phyloP scores from a whole-genome alignment of 2,329 filamentous ascomycete species.

The Epichloe amarillans region DNA sequence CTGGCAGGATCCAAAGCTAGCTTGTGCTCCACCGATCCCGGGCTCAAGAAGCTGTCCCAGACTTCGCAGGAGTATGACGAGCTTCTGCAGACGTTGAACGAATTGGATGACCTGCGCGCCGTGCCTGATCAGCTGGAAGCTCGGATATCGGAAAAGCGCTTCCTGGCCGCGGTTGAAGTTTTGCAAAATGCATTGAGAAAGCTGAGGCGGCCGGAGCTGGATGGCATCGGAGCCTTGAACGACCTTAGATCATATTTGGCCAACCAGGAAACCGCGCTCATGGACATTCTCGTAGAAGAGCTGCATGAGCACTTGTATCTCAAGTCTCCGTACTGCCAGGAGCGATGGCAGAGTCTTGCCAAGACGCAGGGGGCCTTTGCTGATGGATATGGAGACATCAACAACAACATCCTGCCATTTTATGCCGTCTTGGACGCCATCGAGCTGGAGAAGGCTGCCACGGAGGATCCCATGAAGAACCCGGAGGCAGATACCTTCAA shows the following conservation, averaged over 20 bases:
- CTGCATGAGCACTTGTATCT: constrained; percentile 94
- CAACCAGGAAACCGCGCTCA: constrained; percentile 83
- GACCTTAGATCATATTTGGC: constrained; percentile 79
- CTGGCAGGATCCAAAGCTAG: constrained; percentile 67
- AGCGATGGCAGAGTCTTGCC: constrained; percentile 78
- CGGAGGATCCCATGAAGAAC: constrained; percentile 84
- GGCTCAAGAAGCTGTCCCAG: constrained; percentile 78
- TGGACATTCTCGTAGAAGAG: constrained; percentile 94
- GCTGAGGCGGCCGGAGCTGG: constrained; percentile 75
- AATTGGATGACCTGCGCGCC: constrained; percentile 75
- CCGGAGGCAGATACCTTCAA: constrained; percentile 92
- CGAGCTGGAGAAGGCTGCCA: constrained; percentile 47
- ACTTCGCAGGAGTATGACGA: constrained; percentile 85
- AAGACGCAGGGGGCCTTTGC: constrained; percentile 47
- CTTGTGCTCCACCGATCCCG: constrained; percentile 74
- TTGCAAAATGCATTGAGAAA: constrained; percentile 76
- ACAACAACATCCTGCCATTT: constrained; percentile 37
- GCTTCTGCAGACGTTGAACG: constrained; percentile 68
- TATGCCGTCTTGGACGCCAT: constrained; percentile 46
- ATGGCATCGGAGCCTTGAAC: constrained; percentile 76
- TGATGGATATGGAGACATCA: constrained; percentile 33
- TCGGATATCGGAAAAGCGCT: constrained; percentile 90
- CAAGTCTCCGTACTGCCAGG: constrained; percentile 94
- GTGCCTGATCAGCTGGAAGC: constrained; percentile 90
- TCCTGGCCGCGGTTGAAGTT: constrained; percentile 83